These are phyloP conservation scores for Pharus latifolius DNA, from an alignment of 176 grass and related monocot genomes.

Conservation along the genomic window DNA sequence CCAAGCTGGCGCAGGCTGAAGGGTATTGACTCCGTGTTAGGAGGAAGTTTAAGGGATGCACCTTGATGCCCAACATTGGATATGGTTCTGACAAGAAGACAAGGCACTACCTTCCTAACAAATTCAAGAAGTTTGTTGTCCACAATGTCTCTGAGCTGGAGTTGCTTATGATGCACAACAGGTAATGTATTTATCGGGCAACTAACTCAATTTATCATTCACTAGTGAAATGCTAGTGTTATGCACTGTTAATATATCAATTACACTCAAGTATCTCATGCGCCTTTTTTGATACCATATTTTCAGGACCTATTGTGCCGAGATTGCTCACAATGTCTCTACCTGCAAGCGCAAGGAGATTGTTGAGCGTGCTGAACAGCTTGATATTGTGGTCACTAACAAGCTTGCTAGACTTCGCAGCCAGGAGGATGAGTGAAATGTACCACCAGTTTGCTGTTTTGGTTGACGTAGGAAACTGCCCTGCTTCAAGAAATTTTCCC, in stretches of 20 bases:
- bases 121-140: conserved; percentile 76
- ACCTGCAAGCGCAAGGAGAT: conserved; percentile 78
- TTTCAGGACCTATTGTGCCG: conserved; percentile 63
- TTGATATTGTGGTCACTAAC: conserved; percentile 67
- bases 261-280: not conserved
- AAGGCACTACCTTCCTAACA: conserved; percentile 68
- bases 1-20: conserved; percentile 73
- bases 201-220: too few relatives aligned
- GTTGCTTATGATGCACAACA: conserved; percentile 85
- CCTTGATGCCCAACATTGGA: conserved; percentile 85
- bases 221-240: too few relatives aligned
- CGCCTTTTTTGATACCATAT: not conserved
- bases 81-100: conserved; percentile 79
- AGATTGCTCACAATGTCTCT: conserved; percentile 66
- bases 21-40: conserved; percentile 78
- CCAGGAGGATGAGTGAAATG: conserved; percentile 73
- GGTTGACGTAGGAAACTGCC: not conserved
- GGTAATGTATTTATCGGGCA: conserved; percentile 30
- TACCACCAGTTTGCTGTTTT: not conserved
- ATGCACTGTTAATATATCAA: not conserved
- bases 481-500: not conserved
- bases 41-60: conserved; percentile 77
- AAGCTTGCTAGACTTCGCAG: conserved; percentile 64
- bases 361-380: conserved; percentile 65
- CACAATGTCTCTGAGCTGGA: conserved; percentile 72